These are phyloP conservation scores for Aspergillus funiculosus DNA, from an alignment of 495 filamentous ascomycete species.

Conservation along the genomic window DNA sequence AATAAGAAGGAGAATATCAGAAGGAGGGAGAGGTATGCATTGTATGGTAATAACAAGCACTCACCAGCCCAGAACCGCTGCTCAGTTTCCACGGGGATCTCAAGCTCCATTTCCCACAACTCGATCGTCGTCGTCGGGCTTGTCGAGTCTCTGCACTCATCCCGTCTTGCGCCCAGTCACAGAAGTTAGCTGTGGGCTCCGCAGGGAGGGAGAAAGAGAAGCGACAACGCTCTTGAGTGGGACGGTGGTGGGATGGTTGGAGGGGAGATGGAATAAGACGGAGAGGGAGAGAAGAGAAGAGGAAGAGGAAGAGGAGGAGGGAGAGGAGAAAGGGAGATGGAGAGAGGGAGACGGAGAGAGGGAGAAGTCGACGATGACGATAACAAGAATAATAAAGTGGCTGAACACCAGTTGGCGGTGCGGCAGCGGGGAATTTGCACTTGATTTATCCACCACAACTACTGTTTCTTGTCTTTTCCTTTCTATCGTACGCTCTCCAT, in stretches of 20 bases:
- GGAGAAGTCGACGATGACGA: constrained; percentile 8
- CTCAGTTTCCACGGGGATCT: constrained; percentile 73
- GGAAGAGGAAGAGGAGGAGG: neutral
- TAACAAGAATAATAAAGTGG: constrained; percentile 6
- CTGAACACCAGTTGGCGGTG: neutral
- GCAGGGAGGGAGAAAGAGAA: constrained; percentile 5
- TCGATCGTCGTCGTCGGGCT: constrained; percentile 34
- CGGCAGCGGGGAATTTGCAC: constrained; percentile 1
- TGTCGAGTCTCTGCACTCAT: constrained; percentile 37
- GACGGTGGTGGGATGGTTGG: neutral
- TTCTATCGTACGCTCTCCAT: neutral
- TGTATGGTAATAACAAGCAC: too few relatives aligned
- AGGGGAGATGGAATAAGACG: neutral
- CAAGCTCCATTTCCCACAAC: constrained; percentile 48
- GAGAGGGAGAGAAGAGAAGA: neutral
- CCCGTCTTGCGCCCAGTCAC: constrained; percentile 30
- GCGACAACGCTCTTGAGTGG: neutral
- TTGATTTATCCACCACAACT: neutral
- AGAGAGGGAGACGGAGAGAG: constrained; percentile 6
- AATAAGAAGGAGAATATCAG: constrained; percentile 6
- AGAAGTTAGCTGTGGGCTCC: constrained; percentile 12
- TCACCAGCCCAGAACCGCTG: constrained; percentile 90
- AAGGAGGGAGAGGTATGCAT: too few relatives aligned
- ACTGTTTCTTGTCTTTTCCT: neutral
- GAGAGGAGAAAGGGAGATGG: neutral